Percentiles rank a stretch among this genome's conserved stretches.
phyloP scores from a whole-genome alignment of 495 filamentous ascomycete genomes.

The Annulohypoxylon nitens region DNA sequence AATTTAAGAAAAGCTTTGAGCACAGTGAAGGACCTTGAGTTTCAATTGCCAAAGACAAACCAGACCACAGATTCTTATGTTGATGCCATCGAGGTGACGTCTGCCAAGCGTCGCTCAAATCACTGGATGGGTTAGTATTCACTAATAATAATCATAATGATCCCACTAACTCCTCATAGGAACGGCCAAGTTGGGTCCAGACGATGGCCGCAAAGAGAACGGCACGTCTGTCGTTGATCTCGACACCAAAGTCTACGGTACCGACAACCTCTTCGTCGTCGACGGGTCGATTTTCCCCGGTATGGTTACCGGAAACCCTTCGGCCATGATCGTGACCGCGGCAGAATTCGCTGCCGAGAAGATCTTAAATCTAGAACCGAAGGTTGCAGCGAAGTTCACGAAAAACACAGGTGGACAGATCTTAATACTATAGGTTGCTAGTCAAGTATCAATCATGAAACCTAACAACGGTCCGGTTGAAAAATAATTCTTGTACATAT shows the following conservation, averaged over 20 bases:
- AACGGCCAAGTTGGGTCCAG: constrained; percentile 72
- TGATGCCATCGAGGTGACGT: constrained; percentile 62
- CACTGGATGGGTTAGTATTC: constrained; percentile 71
- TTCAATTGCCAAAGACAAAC: constrained; percentile 65
- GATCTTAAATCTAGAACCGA: constrained; percentile 53
- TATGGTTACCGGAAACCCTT: constrained; percentile 70
- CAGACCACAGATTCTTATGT: constrained; percentile 67
- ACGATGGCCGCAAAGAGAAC: constrained; percentile 70
- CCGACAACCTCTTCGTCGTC: constrained; percentile 75
- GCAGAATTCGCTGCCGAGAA: constrained; percentile 68
- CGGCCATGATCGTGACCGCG: constrained; percentile 69
- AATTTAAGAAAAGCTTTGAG: constrained; percentile 68
- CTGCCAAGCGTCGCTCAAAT: constrained; percentile 71
- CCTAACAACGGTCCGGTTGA: constrained; percentile 13
- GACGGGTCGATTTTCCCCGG: constrained; percentile 75
- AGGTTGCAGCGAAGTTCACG: constrained; percentile 21
- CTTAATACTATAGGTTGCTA: constrained; percentile 36
- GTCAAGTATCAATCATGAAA: constrained; percentile 8
- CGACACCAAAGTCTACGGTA: constrained; percentile 78
- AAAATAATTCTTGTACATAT: constrained; percentile 47
- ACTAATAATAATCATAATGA: background rate
- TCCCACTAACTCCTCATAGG: constrained; percentile 52
- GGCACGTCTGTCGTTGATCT: constrained; percentile 79
- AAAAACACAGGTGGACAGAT: constrained; percentile 43
- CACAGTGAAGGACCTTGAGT: constrained; percentile 64